These are phyloP conservation scores for Trypethelium eluteriae DNA, from an alignment of 495 filamentous ascomycete species.

Conservation along the genomic window DNA sequence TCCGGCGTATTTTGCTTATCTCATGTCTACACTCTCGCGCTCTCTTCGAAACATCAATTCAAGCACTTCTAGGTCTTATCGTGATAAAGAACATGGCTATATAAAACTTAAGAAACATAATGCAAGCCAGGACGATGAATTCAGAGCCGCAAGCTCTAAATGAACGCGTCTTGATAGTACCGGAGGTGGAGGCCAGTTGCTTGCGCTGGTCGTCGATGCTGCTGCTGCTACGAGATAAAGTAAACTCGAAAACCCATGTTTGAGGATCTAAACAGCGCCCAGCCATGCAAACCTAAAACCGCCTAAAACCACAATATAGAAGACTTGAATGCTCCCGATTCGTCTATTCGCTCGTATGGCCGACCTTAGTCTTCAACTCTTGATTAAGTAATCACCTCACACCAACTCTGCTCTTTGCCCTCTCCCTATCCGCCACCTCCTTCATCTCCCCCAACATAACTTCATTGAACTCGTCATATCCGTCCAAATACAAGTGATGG, in stretches of 20 bases:
- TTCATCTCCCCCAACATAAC: constrained; percentile 69
- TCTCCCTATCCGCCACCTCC: constrained; percentile 47
- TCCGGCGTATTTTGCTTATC: too few relatives aligned
- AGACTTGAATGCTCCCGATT: not conserved
- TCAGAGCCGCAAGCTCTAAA: too few relatives aligned
- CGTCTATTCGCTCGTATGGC: not conserved
- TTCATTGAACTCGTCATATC: constrained; percentile 80
- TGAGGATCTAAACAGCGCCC: not conserved
- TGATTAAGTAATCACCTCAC: not conserved
- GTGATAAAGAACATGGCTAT: too few relatives aligned
- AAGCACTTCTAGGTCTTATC: too few relatives aligned
- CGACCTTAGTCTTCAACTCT: not conserved
- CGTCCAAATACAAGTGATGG: constrained; percentile 90
- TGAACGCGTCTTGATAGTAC: too few relatives aligned
- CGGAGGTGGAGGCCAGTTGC: too few relatives aligned
- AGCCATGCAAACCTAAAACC: not conserved
- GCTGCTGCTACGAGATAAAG: too few relatives aligned
- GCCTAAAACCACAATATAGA: not conserved
- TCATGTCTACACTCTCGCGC: too few relatives aligned
- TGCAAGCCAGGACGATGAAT: too few relatives aligned
- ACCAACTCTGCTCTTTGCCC: constrained; percentile 35
- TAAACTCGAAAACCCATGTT: not conserved
- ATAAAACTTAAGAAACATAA: too few relatives aligned
- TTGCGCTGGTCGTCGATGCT: too few relatives aligned
- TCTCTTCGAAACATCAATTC: too few relatives aligned